phyloP scores from a whole-genome alignment of 1,139 yeast species.

The Pichia sp. region DNA sequence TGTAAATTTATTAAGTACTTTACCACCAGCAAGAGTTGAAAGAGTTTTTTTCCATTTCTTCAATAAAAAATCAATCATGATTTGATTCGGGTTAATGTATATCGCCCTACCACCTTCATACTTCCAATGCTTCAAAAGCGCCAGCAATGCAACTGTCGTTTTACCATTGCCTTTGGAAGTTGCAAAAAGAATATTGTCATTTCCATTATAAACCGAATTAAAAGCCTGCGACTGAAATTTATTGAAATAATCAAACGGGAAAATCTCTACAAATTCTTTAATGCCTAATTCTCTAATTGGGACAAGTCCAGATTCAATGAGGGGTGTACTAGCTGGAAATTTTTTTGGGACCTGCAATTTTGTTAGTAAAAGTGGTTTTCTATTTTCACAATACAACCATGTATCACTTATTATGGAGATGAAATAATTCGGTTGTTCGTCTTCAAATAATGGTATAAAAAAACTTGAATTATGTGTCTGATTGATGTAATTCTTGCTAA shows the following conservation, averaged over 20 bases:
- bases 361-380: constrained; percentile 54
- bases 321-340: constrained; percentile 56
- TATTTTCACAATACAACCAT: constrained; percentile 76
- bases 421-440: constrained; percentile 72
- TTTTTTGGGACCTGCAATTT: constrained; percentile 59
- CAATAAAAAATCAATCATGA: constrained; percentile 41
- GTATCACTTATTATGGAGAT: constrained; percentile 68
- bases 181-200: constrained; percentile 56
- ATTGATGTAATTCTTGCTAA: constrained; percentile 43
- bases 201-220: constrained; percentile 50
- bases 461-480: constrained; percentile 59
- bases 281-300: constrained; percentile 43
- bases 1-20: constrained; percentile 48
- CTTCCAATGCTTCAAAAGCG: constrained; percentile 66
- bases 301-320: constrained; percentile 45
- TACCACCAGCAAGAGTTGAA: constrained; percentile 40
- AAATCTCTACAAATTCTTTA: constrained; percentile 40
- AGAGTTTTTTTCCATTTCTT: constrained; percentile 50
- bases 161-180: constrained; percentile 75
- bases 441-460: constrained; percentile 52
- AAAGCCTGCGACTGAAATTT: constrained; percentile 68
- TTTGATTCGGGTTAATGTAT: constrained; percentile 59
- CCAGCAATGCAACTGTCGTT: constrained; percentile 64
- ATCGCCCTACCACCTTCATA: constrained; percentile 58
- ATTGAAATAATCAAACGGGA: constrained; percentile 53